Conservation (phyloP, 2,329 filamentous ascomycete species). For the Penicillium sp. region DNA sequence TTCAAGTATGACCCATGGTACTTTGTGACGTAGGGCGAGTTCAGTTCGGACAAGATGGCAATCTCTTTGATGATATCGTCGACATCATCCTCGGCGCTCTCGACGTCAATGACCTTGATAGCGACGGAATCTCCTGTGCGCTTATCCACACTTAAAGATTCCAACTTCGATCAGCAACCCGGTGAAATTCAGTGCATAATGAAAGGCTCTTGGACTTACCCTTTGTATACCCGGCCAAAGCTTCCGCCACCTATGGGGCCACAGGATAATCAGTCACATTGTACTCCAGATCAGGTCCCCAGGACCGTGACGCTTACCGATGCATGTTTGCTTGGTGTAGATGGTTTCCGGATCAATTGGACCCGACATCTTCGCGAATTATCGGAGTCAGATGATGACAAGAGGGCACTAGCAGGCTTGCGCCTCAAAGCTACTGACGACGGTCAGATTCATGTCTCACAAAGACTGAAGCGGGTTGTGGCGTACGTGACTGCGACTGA, state of each 20-base stretch:
- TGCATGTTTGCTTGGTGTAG: constrained; percentile 90
- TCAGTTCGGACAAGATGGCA: constrained; percentile 90
- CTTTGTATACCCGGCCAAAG: constrained; percentile 98
- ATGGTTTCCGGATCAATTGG: constrained; percentile 79
- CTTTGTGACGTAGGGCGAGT: constrained; percentile 94
- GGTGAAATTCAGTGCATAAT: not conserved
- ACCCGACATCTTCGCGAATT: constrained; percentile 42
- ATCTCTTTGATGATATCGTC: constrained; percentile 99
- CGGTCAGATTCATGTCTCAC: not conserved
- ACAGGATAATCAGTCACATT: not conserved
- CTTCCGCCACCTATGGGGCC: constrained; percentile 73
- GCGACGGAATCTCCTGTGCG: constrained; percentile 89
- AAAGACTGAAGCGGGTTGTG: not conserved
- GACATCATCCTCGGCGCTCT: constrained; percentile 98
- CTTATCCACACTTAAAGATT: constrained; percentile 71
- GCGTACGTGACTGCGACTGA: not conserved
- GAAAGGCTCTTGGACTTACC: constrained; percentile 51
- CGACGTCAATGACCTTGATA: constrained; percentile 98
- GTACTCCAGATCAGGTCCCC: not conserved
- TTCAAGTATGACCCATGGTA: constrained; percentile 97
- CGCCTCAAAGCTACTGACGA: not conserved
- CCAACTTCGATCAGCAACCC: constrained; percentile 7
- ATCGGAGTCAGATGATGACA: constrained; percentile 1
- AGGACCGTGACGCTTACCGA: constrained; percentile 56
- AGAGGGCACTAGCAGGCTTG: not conserved